phyloP scores from a whole-genome alignment of 257 asterid species.

The Solanum etuberosum region DNA sequence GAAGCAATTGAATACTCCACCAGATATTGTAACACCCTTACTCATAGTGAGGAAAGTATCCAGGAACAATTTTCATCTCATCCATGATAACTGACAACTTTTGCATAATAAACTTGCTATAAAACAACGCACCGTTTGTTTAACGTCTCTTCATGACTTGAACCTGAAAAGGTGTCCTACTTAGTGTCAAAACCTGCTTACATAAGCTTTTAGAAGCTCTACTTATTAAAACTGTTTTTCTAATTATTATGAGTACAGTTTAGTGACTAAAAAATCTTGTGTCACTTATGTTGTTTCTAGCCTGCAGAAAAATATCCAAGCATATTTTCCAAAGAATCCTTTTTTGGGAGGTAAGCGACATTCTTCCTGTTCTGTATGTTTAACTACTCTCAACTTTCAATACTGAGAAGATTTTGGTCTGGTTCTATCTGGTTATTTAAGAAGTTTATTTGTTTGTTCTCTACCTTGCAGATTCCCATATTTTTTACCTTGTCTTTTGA shows the following conservation, averaged over 20 bases:
- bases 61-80: not conserved
- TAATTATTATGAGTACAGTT: not conserved
- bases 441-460: not conserved
- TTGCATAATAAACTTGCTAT: not conserved
- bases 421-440: not conserved
- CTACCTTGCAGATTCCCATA: slow-evolving; percentile 56
- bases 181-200: not conserved
- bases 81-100: not conserved
- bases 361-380: not conserved
- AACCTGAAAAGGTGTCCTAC: not conserved
- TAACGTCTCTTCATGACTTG: not conserved
- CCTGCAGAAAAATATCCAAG: slow-evolving; percentile 58
- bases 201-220: not conserved
- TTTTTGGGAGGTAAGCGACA: slow-evolving; percentile 42
- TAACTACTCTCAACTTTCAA: not conserved
- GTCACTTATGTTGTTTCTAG: slow-evolving; percentile 10
- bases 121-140: not conserved
- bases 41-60: not conserved
- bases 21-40: not conserved
- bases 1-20: not conserved
- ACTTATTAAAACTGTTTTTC: not conserved
- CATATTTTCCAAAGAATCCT: slow-evolving; percentile 32
- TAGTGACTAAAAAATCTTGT: not conserved
- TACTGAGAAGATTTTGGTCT: not conserved
- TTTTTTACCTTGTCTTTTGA: slow-evolving; percentile 60